Conservation (phyloP, 2,329 filamentous ascomycete genomes). For the Pestalotiopsis sp. region DNA sequence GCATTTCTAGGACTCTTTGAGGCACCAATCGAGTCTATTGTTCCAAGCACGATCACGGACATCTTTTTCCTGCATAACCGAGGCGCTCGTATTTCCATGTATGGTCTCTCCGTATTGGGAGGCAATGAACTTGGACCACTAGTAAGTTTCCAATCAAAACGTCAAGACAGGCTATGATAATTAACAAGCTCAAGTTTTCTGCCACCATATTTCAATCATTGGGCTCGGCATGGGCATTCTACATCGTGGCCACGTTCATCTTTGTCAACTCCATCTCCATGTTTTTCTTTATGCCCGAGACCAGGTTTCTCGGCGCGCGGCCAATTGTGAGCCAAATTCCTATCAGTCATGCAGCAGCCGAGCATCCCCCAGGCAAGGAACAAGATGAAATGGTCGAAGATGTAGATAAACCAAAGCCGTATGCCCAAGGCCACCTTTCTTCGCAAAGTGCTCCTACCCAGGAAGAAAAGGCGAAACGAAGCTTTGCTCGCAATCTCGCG, state of each 20-base stretch:
- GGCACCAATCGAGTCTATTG: conserved; percentile 4
- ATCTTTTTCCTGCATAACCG: conserved; percentile 35
- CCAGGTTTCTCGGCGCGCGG: conserved; percentile 18
- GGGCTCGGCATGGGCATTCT: conserved; percentile 35
- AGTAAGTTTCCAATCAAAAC: background rate
- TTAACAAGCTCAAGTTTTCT: conserved; percentile 20
- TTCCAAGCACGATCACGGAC: conserved; percentile 35
- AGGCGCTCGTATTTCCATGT: conserved; percentile 31
- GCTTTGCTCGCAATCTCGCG: conserved; percentile 25
- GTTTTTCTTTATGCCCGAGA: conserved; percentile 32
- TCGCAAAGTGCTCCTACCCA: background rate
- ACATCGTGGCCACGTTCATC: conserved; percentile 29
- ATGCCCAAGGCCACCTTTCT: background rate
- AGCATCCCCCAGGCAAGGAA: background rate
- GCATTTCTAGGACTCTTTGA: conserved; percentile 1
- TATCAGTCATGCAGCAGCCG: background rate
- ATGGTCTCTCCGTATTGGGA: conserved; percentile 31
- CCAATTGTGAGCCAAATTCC: background rate
- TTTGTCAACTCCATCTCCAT: conserved; percentile 29
- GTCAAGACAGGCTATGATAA: background rate
- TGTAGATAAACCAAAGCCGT: background rate
- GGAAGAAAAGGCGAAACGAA: conserved; percentile 21
- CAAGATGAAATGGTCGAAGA: background rate
- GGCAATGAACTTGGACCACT: conserved; percentile 33
- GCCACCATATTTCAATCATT: conserved; percentile 29